phyloP scores from a whole-genome alignment of 495 filamentous ascomycete genomes.

The Daldinia vernicosa region DNA sequence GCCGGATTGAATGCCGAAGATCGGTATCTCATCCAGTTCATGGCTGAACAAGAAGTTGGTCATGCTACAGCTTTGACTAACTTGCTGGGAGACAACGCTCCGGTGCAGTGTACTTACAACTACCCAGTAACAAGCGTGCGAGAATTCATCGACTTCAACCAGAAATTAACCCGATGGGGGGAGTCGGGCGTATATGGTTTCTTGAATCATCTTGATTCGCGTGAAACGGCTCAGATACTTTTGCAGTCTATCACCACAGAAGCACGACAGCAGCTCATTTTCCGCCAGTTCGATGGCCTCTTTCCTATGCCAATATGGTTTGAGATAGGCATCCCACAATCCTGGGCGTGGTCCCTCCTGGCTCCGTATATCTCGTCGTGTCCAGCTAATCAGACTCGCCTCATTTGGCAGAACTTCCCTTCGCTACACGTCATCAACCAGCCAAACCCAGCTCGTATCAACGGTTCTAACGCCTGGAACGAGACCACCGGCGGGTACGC shows the following conservation, averaged over 20 bases:
- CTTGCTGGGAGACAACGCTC: conserved; percentile 79
- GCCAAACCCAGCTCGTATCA: conserved; percentile 71
- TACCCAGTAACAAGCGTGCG: conserved; percentile 81
- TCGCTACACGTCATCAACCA: conserved; percentile 77
- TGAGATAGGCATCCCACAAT: conserved; percentile 81
- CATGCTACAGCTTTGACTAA: conserved; percentile 83
- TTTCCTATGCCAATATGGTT: conserved; percentile 91
- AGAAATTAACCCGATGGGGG: conserved; percentile 83
- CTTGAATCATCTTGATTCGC: conserved; percentile 79
- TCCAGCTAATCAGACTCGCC: conserved; percentile 74
- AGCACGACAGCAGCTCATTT: conserved; percentile 86
- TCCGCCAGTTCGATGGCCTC: conserved; percentile 85
- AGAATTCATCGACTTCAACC: conserved; percentile 86
- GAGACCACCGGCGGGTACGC: conserved; percentile 64
- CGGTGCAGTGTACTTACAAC: conserved; percentile 80
- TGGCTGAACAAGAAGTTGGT: conserved; percentile 86
- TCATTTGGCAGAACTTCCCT: conserved; percentile 92
- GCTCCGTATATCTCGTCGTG: conserved; percentile 87
- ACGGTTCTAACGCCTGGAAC: conserved; percentile 62
- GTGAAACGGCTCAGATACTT: conserved; percentile 76
- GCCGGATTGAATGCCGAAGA: conserved; percentile 75
- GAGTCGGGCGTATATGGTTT: conserved; percentile 89
- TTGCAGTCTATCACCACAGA: conserved; percentile 84
- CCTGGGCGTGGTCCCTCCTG: conserved; percentile 86
- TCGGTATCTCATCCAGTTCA: conserved; percentile 77